A percentile compares a stretch with the other conserved stretches of the same genome.
Conservation (phyloP, 2,329 filamentous ascomycete genomes). For the Microdochium trichocladiopsis region DNA sequence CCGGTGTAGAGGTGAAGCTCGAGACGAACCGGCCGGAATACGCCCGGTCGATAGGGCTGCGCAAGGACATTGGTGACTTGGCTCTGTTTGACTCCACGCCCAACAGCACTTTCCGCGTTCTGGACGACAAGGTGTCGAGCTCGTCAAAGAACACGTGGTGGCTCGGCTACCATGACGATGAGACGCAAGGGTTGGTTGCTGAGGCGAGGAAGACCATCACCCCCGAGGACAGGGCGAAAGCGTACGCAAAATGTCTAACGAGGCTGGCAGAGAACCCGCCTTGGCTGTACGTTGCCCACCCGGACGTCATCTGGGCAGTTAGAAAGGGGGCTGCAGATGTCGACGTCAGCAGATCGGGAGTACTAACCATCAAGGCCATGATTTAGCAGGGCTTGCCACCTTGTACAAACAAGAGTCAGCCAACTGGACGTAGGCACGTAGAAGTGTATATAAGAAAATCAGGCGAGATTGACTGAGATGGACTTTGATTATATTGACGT, state of each 20-base stretch:
- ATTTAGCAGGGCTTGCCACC: not conserved
- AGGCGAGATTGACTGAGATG: no score
- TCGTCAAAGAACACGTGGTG: not conserved
- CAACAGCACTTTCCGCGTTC: slow-evolving; percentile 1
- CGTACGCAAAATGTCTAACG: not conserved
- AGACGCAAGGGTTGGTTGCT: not conserved
- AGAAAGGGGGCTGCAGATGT: not conserved
- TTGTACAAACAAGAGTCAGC: no score
- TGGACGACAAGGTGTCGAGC: slow-evolving; percentile 4
- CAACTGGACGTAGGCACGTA: no score
- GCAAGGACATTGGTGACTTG: slow-evolving; percentile 2
- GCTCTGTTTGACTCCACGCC: slow-evolving; percentile 3
- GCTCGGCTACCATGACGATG: slow-evolving; percentile 2
- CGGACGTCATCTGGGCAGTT: not conserved
- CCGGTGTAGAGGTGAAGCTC: not conserved
- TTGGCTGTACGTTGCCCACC: slow-evolving; percentile 2
- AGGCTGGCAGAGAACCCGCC: slow-evolving; percentile 1
- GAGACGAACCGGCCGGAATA: slow-evolving; percentile 2
- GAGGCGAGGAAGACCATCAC: not conserved
- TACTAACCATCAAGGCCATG: not conserved
- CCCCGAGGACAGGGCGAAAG: not conserved
- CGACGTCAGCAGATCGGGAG: not conserved
- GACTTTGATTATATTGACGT: no score
- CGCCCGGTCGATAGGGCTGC: slow-evolving; percentile 1
- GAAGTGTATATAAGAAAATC: no score